A percentile compares a stretch with the other conserved stretches of the same genome.
Evolutionary conservation across 768 basidiomycete genomes (phyloP).

Genomic region (Termitomyces sp.): DNA sequence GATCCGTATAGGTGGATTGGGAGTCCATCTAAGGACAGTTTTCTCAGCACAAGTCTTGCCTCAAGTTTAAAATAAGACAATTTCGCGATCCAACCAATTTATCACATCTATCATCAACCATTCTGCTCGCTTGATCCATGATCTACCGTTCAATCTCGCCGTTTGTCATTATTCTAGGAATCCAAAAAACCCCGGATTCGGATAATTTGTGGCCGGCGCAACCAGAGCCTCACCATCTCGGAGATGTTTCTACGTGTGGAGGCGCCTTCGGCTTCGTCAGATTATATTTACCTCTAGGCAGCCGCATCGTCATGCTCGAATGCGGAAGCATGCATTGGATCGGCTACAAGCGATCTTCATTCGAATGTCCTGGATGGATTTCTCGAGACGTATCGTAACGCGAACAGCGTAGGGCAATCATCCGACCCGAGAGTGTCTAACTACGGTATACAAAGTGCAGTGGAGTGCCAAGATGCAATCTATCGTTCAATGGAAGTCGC

Average conservation of each 20-base stretch:
- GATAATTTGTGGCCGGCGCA: not conserved
- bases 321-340: not conserved
- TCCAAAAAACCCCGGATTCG: conserved; percentile 1
- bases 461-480: not conserved
- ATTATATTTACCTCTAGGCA: not conserved
- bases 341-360: not conserved
- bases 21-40: not conserved
- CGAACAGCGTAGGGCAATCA: not conserved
- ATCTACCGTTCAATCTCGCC: not conserved
- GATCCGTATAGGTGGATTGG: not conserved
- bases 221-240: too few relatives aligned
- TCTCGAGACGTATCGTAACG: not conserved
- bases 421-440: not conserved
- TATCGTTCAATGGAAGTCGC: not conserved
- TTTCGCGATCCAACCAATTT: not conserved
- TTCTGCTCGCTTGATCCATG: not conserved
- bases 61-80: not conserved
- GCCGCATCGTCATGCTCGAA: not conserved
- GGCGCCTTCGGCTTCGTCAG: not conserved
- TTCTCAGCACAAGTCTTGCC: not conserved
- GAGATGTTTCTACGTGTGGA: not conserved
- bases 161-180: not conserved
- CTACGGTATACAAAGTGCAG: not conserved
- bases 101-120: not conserved
- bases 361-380: not conserved